phyloP scores from a whole-genome alignment of 1,284 basidiomycete species.

The Microbotryum intermedium region DNA sequence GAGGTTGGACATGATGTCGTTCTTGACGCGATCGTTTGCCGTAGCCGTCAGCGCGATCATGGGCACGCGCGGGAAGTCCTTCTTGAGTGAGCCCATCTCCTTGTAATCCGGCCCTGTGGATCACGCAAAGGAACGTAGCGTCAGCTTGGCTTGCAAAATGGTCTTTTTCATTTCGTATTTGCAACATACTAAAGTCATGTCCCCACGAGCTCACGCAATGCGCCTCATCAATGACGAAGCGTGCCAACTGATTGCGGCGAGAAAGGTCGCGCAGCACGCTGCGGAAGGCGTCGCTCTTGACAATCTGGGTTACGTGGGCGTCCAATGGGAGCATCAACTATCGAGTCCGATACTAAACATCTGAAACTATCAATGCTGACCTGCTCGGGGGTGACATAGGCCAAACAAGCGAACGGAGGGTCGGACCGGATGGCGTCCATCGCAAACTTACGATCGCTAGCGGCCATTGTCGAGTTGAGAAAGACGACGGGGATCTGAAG shows the following conservation, averaged over 20 bases:
- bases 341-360: neutral
- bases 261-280: slow-evolving; percentile 55
- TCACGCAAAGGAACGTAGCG: neutral
- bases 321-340: neutral
- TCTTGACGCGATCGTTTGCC: slow-evolving; percentile 65
- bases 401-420: slow-evolving; percentile 48
- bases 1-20: slow-evolving; percentile 68
- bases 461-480: slow-evolving; percentile 55
- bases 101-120: slow-evolving; percentile 40
- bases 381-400: slow-evolving; percentile 94
- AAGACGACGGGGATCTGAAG: slow-evolving; percentile 59
- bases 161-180: neutral
- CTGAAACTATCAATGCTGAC: slow-evolving; percentile 39
- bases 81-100: slow-evolving; percentile 57
- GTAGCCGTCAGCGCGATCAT: slow-evolving; percentile 97
- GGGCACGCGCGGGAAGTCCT: slow-evolving; percentile 66
- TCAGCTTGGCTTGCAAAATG: neutral
- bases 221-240: slow-evolving; percentile 94
- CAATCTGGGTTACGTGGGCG: slow-evolving; percentile 33
- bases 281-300: slow-evolving; percentile 53
- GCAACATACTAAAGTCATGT: slow-evolving; percentile 64
- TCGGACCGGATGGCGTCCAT: slow-evolving; percentile 44
- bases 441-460: slow-evolving; percentile 40
- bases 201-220: slow-evolving; percentile 84
- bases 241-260: slow-evolving; percentile 53